Base-by-base conservation (phyloP, 2,329 filamentous ascomycete species). In the Penicillium italicum region DNA sequence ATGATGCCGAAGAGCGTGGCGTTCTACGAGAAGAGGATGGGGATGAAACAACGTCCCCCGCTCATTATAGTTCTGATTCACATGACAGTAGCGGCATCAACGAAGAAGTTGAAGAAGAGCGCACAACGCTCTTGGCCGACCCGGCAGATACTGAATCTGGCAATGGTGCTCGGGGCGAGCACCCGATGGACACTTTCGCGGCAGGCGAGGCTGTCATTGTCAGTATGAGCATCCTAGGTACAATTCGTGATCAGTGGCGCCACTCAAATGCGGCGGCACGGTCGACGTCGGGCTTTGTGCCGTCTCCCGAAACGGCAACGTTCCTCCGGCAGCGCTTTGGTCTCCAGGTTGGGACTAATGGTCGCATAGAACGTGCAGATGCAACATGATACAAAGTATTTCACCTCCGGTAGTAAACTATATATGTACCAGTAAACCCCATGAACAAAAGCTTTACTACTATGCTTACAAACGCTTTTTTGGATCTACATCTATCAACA, bases 1-100 rank as follows among this genome's bases (percentile, higher is more conserved):
- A 82, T 54, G 83, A 86, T 60, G 74, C 79, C 6, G 84, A 86
- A 71, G 84, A 86, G 68, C 77, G 81, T 30, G 84, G 84, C 2
- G 68, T 84, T 3, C 63, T 78, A 18, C 76, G 76, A 52, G 67
- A 65, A 47, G 41, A 46, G 74, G 75, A 56, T 65, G 63, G 56
- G 73, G 71, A 67, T 44, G 47, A 60, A 34, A 24, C 24, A n/a
- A 65, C 75, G 9, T 76, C 74, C 45, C 70, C 75, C 38, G 77
- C 79, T 58, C 65, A 76, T 58, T 73, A 77, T 44, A 63, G 69
- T 50, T 40, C 74, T 49, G 64, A 66, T 55, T 38, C 70, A 45
- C 44, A 47, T 10, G 53, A 53, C 1, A 36, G 52, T 28, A 38
- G 47, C 1, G 40, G 66, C 10, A 50, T 64, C 18, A 55, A 62